Base-by-base conservation (phyloP, 2,329 filamentous ascomycete species). In the Aspergillus pseudoglaucus region DNA sequence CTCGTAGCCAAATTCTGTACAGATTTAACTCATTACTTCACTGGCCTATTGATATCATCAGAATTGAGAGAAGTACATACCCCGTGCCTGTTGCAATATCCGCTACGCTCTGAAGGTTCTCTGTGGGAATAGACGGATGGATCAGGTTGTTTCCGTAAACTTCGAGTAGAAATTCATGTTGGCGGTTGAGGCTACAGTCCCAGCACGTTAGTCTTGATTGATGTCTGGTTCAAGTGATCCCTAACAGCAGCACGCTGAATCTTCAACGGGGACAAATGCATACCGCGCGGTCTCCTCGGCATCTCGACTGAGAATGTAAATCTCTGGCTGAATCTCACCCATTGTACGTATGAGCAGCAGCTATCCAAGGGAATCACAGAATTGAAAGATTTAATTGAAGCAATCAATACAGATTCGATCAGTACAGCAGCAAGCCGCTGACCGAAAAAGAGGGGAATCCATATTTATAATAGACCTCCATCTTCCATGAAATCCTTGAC, bases 21-120 rank as follows among this genome's bases (percentile, higher is more conserved):
- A 38, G 2, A 1, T 10, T 44, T 35, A 5, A 22, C 48, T 22
- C 30, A 20, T 18, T 18, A 9, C 27, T 37, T 20, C 30, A n/a
- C n/a, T 7, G 17, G 8, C 8, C 14, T 32, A 25, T 23, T 6
- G 10, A 23, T 3, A 3, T 7, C 12, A 22, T 12, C n/a, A 37
- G 22, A 32, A 3, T 23, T 18, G 18, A 23, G 12, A 8, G 17
- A 12, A 4, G 6, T 18, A 50, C 47, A 17, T 54, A 63, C 60
- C 62, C 62, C 3, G 61, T 65, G 4, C 61, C 62, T n/a, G 61
- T 62, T 3, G 52, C 62, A 6, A 62, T 17, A 33, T 64, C 62
- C 8, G 61, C 61, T 8, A 65, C 42, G 3, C 52, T 27, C 1
- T 46, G 47, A 9, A 63, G 40, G 1, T 48, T 39, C 4, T 50